These are phyloP conservation scores for Suhomyces guaymorum DNA, from an alignment of 1,139 yeast species.

Conservation along the genomic window DNA sequence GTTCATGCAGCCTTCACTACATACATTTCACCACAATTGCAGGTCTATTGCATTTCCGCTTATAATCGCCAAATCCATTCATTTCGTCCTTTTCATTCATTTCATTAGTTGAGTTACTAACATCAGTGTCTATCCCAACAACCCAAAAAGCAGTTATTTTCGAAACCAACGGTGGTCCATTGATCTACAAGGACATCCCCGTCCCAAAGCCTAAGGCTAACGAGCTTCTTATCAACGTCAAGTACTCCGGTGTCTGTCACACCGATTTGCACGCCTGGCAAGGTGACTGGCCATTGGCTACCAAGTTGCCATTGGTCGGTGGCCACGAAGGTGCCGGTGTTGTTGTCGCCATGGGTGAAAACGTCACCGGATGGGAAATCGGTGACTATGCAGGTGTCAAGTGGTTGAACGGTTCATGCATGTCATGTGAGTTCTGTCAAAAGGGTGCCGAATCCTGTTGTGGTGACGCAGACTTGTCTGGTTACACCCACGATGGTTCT, in stretches of 20 bases:
- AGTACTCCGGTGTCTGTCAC: slow-evolving; percentile 69
- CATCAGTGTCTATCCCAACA: slow-evolving; percentile 45
- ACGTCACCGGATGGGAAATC: slow-evolving; percentile 66
- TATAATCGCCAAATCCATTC: neutral
- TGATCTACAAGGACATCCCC: slow-evolving; percentile 61
- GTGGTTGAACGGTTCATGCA: slow-evolving; percentile 72
- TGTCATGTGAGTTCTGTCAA: slow-evolving; percentile 72
- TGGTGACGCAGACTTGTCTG: slow-evolving; percentile 66
- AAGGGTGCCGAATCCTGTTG: slow-evolving; percentile 71
- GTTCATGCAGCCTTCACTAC: too few relatives aligned
- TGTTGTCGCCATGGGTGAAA: slow-evolving; percentile 69
- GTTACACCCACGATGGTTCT: slow-evolving; percentile 80
- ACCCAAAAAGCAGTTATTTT: slow-evolving; percentile 74
- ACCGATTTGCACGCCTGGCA: slow-evolving; percentile 73
- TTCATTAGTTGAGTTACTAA: slow-evolving; percentile 1
- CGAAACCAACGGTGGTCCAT: slow-evolving; percentile 66
- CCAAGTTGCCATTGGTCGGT: slow-evolving; percentile 70
- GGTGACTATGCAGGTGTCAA: slow-evolving; percentile 82
- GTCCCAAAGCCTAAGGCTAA: slow-evolving; percentile 62
- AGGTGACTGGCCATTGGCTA: slow-evolving; percentile 69
- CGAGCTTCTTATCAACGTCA: slow-evolving; percentile 61
- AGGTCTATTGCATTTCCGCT: too few relatives aligned
- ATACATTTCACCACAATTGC: too few relatives aligned
- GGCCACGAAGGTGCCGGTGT: slow-evolving; percentile 91
- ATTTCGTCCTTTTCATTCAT: neutral